Evolutionary conservation across 305 asterid species (phyloP), one percentile per base, ranked within the genome.

Genomic region (Ilex paraguariensis): DNA sequence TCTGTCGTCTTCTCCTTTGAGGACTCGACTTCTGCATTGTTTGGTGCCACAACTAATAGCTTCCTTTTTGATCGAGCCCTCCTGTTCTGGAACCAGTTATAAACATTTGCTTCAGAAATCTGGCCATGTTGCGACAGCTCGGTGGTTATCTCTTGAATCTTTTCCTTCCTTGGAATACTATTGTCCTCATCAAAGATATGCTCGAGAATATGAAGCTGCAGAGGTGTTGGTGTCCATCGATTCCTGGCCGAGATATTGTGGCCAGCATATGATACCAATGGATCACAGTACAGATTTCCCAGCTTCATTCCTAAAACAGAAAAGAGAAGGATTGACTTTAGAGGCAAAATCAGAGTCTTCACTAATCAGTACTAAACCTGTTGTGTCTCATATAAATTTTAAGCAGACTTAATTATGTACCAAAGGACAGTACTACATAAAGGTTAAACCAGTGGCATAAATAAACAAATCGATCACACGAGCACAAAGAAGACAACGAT

Each of bases 51-150:
- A 45, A 80, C 77, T 57, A 86, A 95, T 63, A 90, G 97, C 80
- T 90, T 93, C 74, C 99, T 78, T 71, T 88, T 93, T 14, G 97
- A 90, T 62, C 99, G 76, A 64, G 99, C 97, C n/a, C 99, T 96
- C 79, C 99, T 84, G 53, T 93, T 93, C 66, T 93, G 99, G 65
- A 93, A 93, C 99, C 99, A 93, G 63, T 93, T 90, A 60, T 87
- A 90, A 61, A 93, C 99, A 71, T 93, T 93, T 6, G 96, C 90
- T 73, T 93, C 97, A 13, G 96, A 86, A 71, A 93, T 90, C 70
- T 86, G 96, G 33, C 99, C 99, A 48, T 93, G 99, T 68, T 93
- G 97, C 10, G 91, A 82, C 63, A 93, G 70, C 70, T 93, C 95
- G 10, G 79, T 44, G 14, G 97, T 82, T 72, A 93, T 87, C 62